Percentiles rank a stretch among this genome's conserved stretches.
phyloP scores from a whole-genome alignment of 2,329 filamentous ascomycete genomes.

The Calonectria leucothoes region DNA sequence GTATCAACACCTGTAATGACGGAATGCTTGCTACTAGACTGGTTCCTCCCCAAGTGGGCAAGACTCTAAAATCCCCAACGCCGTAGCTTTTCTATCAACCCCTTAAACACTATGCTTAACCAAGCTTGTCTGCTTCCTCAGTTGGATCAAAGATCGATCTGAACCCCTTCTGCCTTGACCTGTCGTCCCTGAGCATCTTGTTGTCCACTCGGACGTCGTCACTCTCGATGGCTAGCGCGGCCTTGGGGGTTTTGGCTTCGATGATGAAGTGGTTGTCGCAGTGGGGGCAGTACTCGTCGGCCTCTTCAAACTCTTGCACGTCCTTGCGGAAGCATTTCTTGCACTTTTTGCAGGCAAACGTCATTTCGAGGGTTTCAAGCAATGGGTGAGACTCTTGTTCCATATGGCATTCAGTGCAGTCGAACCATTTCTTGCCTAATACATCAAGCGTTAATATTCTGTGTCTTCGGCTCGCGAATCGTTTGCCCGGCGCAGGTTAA shows the following conservation, averaged over 20 bases:
- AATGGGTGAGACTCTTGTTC: constrained; percentile 85
- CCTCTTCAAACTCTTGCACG: constrained; percentile 90
- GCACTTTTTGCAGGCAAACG: constrained; percentile 98
- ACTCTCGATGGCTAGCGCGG: constrained; percentile 87
- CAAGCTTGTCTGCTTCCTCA: constrained; percentile 79
- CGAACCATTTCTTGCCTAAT: constrained; percentile 94
- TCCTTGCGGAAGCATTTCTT: constrained; percentile 98
- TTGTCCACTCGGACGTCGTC: constrained; percentile 89
- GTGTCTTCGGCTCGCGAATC: not conserved
- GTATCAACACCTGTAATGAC: constrained; percentile 53
- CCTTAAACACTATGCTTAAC: constrained; percentile 59
- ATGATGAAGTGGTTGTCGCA: constrained; percentile 99
- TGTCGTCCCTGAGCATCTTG: constrained; percentile 93
- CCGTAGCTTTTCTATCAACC: constrained; percentile 34
- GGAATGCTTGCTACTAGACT: constrained; percentile 37
- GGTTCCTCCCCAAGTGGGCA: constrained; percentile 32
- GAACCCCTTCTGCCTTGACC: constrained; percentile 67
- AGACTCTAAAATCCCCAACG: constrained; percentile 44
- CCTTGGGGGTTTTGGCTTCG: constrained; percentile 86
- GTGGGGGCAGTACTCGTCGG: constrained; percentile 98
- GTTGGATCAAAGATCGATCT: constrained; percentile 82
- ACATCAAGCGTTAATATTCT: constrained; percentile 15
- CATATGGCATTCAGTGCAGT: constrained; percentile 93
- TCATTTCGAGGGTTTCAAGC: constrained; percentile 85
- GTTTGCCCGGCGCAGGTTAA: not conserved